A percentile compares a stretch with the other conserved stretches of the same genome.
Conservation (phyloP, 2,329 filamentous ascomycete genomes). For the Fusarium verticillioides region DNA sequence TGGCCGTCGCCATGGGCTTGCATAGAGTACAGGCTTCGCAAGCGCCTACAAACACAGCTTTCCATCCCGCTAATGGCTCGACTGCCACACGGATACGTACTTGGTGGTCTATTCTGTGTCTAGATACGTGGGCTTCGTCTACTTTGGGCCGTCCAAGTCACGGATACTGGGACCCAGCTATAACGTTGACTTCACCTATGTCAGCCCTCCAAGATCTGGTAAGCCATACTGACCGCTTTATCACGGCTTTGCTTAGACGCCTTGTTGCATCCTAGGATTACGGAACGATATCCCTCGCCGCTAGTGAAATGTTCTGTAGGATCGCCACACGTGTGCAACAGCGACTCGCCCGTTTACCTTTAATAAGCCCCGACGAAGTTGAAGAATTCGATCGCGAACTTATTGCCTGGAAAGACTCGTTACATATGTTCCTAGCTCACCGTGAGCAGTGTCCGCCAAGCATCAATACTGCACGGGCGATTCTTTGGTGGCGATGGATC, state of each 20-base stretch:
- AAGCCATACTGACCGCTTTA: not conserved
- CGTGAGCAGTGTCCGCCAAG: not conserved
- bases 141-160: not conserved
- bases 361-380: not conserved
- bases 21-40: not conserved
- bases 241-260: not conserved
- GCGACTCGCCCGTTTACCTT: not conserved
- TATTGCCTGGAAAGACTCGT: not conserved
- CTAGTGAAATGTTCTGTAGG: not conserved
- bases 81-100: not conserved
- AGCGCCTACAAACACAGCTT: not conserved
- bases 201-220: not conserved
- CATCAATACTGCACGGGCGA: not conserved
- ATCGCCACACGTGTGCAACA: not conserved
- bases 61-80: not conserved
- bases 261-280: not conserved
- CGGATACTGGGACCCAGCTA: not conserved
- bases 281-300: not conserved
- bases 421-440: not conserved
- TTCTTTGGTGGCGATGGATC: not conserved
- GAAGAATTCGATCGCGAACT: not conserved
- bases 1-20: not conserved
- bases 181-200: not conserved
- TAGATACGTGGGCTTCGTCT: not conserved
- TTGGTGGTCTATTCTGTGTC: not conserved